These are phyloP conservation scores for Rasamsonia emersonii DNA, from an alignment of 2,329 filamentous ascomycete species.

Conservation along the genomic window DNA sequence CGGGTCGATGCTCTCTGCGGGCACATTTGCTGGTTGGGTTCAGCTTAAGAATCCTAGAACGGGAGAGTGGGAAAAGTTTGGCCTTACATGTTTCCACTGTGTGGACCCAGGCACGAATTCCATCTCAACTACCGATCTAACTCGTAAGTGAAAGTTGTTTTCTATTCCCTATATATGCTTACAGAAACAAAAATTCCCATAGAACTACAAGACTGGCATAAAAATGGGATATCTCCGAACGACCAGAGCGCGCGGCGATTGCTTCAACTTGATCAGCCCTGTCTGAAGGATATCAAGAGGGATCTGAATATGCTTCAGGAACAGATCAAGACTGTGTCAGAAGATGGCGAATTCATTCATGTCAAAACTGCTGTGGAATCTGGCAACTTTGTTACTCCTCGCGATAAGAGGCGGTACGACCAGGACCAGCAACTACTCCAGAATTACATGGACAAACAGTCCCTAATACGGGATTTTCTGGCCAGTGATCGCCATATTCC, in stretches of 20 bases:
- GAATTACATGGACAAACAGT: not conserved
- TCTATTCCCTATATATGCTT: not conserved
- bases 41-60: not conserved
- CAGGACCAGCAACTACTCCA: not conserved
- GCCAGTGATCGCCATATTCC: not conserved
- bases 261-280: not conserved
- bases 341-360: not conserved
- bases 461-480: not conserved
- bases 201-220: not conserved
- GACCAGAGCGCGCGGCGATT: not conserved
- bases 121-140: not conserved
- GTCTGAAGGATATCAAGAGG: not conserved
- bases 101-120: not conserved
- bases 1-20: not conserved
- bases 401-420: not conserved
- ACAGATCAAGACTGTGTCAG: not conserved
- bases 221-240: not conserved
- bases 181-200: not conserved
- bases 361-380: not conserved
- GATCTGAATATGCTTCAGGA: not conserved
- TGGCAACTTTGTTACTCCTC: not conserved
- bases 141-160: not conserved
- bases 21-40: not conserved
- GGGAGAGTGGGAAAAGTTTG: not conserved
- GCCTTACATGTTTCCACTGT: slow-evolving; percentile 1